Conservation (phyloP, 2,329 filamentous ascomycete genomes). For the Escovopsis sp. region DNA sequence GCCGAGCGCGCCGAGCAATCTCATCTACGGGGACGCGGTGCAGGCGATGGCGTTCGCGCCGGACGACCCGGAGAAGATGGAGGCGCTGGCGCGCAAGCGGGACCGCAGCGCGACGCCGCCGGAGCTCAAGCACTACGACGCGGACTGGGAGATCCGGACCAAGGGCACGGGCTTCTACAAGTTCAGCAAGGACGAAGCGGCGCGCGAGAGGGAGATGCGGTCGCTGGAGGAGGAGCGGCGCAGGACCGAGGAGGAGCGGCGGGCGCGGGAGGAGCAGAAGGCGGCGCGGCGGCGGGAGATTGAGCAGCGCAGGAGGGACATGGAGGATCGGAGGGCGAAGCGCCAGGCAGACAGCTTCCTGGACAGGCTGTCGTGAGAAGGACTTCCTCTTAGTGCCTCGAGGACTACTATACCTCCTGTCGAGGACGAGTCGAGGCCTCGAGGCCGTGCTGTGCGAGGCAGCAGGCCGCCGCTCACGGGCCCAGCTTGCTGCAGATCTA, state of each 20-base stretch:
- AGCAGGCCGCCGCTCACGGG: too few species aligned
- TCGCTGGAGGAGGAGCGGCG: slow-evolving; percentile 50
- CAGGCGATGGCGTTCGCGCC: slow-evolving; percentile 74
- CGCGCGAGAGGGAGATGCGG: slow-evolving; percentile 57
- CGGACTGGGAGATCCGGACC: slow-evolving; percentile 64
- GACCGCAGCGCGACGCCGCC: slow-evolving; percentile 73
- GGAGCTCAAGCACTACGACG: slow-evolving; percentile 71
- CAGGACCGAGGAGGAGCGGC: slow-evolving; percentile 51
- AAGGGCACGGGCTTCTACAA: slow-evolving; percentile 88
- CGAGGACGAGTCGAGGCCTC: too few species aligned
- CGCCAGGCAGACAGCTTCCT: slow-evolving; percentile 62
- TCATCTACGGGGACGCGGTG: slow-evolving; percentile 78
- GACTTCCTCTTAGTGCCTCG: too few species aligned
- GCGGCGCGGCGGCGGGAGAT: slow-evolving; percentile 46
- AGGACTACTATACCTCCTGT: too few species aligned
- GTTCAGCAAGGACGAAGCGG: slow-evolving; percentile 64
- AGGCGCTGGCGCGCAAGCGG: slow-evolving; percentile 58
- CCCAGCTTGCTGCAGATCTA: too few species aligned
- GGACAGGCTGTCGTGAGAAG: slow-evolving; percentile 30
- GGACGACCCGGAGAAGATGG: slow-evolving; percentile 59
- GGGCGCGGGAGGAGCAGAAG: slow-evolving; percentile 39
- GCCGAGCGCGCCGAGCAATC: slow-evolving; percentile 47
- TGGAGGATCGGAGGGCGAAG: slow-evolving; percentile 46
- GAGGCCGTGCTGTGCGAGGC: too few species aligned
- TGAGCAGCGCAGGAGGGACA: slow-evolving; percentile 46